A percentile compares a stretch with the other conserved stretches of the same genome.
These are phyloP conservation scores for Oidium heveae DNA, from an alignment of 2,329 filamentous ascomycete species.

Conservation along the genomic window DNA sequence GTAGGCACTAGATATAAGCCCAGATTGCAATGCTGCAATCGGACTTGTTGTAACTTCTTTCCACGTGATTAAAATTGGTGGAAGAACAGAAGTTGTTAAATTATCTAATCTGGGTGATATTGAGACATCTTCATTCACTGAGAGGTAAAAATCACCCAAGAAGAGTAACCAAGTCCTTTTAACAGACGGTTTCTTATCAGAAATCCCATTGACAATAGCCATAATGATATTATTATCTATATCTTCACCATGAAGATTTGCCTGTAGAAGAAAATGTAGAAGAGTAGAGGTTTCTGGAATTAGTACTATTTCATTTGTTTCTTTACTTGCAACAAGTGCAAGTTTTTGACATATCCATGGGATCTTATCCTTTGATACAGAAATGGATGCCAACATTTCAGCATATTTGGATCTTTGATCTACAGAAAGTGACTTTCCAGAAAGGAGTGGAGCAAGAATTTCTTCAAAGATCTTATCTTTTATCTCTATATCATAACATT, in stretches of 20 bases:
- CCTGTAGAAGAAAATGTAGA: conserved; percentile 33
- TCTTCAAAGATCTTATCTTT: conserved; percentile 52
- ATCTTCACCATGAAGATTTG: conserved; percentile 33
- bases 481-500: conserved; percentile 28
- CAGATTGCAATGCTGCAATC: conserved; percentile 52
- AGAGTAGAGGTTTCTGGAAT: conserved; percentile 51
- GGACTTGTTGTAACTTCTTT: conserved; percentile 59
- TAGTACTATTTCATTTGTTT: conserved; percentile 68
- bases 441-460: conserved; percentile 53
- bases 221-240: conserved; percentile 43
- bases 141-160: conserved; percentile 44
- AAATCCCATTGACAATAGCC: conserved; percentile 53
- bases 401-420: conserved; percentile 69
- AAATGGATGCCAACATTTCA: conserved; percentile 47
- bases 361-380: conserved; percentile 33
- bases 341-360: conserved; percentile 41
- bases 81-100: conserved; percentile 27
- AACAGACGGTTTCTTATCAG: conserved; percentile 59
- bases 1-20: conserved; percentile 57
- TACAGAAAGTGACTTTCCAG: conserved; percentile 57
- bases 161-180: conserved; percentile 61
- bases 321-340: conserved; percentile 46
- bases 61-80: conserved; percentile 41
- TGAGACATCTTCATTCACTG: conserved; percentile 21
- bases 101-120: conserved; percentile 22